Percentiles rank a stretch among this genome's conserved stretches.
phyloP scores from a whole-genome alignment of 2,329 filamentous ascomycete genomes.

The Claviceps sp. region DNA sequence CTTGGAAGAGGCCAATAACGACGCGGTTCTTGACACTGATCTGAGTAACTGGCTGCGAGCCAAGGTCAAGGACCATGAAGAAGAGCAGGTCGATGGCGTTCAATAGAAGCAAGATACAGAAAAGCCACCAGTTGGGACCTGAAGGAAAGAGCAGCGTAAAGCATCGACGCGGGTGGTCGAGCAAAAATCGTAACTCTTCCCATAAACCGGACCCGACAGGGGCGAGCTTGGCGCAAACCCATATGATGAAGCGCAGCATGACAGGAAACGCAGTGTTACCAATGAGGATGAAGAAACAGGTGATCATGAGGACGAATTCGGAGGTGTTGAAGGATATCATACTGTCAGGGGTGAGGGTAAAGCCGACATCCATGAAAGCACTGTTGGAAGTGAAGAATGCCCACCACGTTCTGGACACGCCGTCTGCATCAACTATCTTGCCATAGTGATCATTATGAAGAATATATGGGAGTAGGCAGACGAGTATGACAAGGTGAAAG shows the following conservation, averaged over 20 bases:
- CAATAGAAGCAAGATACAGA: conserved; percentile 67
- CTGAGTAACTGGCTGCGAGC: conserved; percentile 52
- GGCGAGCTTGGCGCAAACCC: conserved; percentile 56
- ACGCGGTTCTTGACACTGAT: conserved; percentile 64
- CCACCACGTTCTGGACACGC: conserved; percentile 70
- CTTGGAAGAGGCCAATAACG: conserved; percentile 81
- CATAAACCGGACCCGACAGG: conserved; percentile 57
- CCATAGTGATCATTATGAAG: conserved; percentile 48
- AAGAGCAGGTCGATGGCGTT: conserved; percentile 81
- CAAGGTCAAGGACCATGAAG: conserved; percentile 82
- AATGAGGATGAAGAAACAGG: conserved; percentile 80
- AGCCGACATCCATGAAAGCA: conserved; percentile 90
- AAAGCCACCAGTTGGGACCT: conserved; percentile 89
- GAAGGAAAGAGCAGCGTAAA: conserved; percentile 91
- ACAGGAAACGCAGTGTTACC: conserved; percentile 93
- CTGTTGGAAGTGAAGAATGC: conserved; percentile 79
- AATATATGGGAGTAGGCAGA: conserved; percentile 74
- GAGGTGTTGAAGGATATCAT: conserved; percentile 81
- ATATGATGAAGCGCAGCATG: conserved; percentile 88
- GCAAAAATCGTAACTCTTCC: conserved; percentile 80
- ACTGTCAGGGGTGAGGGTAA: conserved; percentile 81
- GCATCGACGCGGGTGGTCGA: conserved; percentile 90
- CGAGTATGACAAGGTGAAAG: conserved; percentile 64
- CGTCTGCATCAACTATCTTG: conserved; percentile 44
- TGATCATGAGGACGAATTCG: conserved; percentile 59